Base-by-base conservation (phyloP, 1,284 basidiomycete species). In the Ceratobasidium sp. region DNA sequence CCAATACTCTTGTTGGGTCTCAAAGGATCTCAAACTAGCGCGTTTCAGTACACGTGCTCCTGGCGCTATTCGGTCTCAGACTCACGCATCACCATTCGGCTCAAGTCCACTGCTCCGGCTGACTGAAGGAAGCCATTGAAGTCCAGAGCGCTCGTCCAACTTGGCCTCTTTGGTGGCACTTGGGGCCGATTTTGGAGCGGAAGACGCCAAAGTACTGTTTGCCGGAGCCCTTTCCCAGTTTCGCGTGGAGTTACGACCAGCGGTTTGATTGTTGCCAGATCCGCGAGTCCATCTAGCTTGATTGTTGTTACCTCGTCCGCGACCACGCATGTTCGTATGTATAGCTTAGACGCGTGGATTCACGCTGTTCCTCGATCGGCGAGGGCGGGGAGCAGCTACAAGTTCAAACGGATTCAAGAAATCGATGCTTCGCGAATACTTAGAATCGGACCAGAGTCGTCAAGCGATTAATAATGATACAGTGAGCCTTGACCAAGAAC, bases 31-130 rank as follows among this genome's bases (percentile, higher is more conserved):
- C 1, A 62, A 25, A 6, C 58, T 62, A 50, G 8, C n/a, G 8
- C 13, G n/a, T 13, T 27, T 38, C 3, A 58, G 15, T 17, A 25
- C 29, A 6, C 29, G 50, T 8, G 8, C 22, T 25, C 22, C 20
- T 35, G 13, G 6, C 50, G 31, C 3, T 62, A 35, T 15, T 22
- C 22, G 3, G 4, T 15, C 15, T 22, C 27, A 10, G 7, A 62
- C 58, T 62, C 31, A 62, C 58, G 58, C 58, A 62, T 62, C 58
- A 5, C 58, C 58, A 62, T 62, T 49, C 2, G 58, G 58, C 31
- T 62, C 58, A 17, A 62, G n/a, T 34, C 58, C 58, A 38, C 58
- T 62, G 31, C 58, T 62, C 29, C 58, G 42, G 32, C 58, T 62
- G n/a, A 62, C 58, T 31, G 58, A 47, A 3, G 58, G 58, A 10